Conservation (phyloP, 257 asterid species). For the Orobanche coerulescens region DNA sequence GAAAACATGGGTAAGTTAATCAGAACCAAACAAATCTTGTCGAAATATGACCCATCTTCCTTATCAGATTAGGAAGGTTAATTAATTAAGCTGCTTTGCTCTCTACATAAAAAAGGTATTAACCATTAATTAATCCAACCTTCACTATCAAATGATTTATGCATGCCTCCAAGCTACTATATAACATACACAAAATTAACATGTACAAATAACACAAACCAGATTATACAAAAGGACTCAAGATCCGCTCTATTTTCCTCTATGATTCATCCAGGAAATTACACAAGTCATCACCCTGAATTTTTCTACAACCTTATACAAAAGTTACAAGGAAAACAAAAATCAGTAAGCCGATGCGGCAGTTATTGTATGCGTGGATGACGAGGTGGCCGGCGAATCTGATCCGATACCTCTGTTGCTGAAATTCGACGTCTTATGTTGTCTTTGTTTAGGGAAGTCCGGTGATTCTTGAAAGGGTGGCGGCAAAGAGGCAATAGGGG, state of each 20-base stretch:
- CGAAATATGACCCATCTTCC: no score
- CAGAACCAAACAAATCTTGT: no score
- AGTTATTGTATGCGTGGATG: conserved; percentile 46
- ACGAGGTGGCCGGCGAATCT: conserved; percentile 47
- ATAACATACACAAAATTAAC: no score
- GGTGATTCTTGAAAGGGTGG: conserved; percentile 33
- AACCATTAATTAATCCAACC: no score
- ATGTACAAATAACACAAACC: no score
- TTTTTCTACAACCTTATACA: conserved; percentile 20
- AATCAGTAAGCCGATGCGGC: conserved; percentile 33
- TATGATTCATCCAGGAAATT: neutral
- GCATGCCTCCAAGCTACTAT: no score
- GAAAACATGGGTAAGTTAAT: no score
- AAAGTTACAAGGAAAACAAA: neutral
- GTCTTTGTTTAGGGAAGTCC: conserved; percentile 26
- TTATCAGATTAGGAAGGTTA: no score
- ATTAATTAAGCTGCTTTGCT: no score
- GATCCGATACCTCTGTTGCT: conserved; percentile 34
- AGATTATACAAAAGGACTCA: conserved; percentile 8
- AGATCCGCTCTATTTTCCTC: conserved; percentile 24
- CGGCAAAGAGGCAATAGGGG: conserved; percentile 51
- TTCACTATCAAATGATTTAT: no score
- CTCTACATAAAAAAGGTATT: no score
- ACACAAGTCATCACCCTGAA: neutral
- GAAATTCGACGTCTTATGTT: conserved; percentile 3